Evolutionary conservation across 495 filamentous ascomycete genomes (phyloP).

Genomic region (Evernia prunastri): DNA sequence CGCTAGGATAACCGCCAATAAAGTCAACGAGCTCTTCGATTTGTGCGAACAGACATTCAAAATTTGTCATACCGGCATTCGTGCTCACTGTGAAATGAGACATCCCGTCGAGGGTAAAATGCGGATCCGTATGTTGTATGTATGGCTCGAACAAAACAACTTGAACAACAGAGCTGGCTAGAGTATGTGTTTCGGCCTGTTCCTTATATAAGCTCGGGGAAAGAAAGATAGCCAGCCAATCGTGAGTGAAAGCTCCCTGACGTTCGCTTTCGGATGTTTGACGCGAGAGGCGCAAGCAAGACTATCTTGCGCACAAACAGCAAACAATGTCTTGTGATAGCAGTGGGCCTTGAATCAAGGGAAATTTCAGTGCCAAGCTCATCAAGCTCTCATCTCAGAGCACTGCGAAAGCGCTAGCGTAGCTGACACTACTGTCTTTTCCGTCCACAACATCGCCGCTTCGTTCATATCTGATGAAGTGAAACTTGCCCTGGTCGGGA

Average conservation of each 20-base stretch:
- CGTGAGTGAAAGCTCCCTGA: not conserved
- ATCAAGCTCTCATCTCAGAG: conserved; percentile 10
- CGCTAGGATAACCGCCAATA: not conserved
- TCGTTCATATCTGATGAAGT: conserved; percentile 85
- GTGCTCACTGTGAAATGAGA: not conserved
- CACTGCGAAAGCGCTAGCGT: conserved; percentile 77
- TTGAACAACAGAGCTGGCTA: not conserved
- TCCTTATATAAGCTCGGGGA: not conserved
- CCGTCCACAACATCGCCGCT: conserved; percentile 68
- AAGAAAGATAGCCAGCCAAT: not conserved
- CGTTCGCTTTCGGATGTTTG: not conserved
- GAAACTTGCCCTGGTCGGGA: conserved; percentile 55
- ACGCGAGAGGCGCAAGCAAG: conserved; percentile 14
- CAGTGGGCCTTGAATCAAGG: not conserved
- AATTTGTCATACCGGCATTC: not conserved
- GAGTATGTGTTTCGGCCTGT: not conserved
- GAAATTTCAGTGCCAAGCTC: not conserved
- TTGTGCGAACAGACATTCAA: not conserved
- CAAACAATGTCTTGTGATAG: not conserved
- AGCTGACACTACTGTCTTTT: conserved; percentile 87
- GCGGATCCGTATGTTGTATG: not conserved
- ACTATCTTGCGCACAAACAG: not conserved
- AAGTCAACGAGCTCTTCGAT: not conserved
- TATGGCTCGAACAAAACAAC: not conserved
- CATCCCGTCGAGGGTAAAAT: not conserved